Percentiles rank a stretch among this genome's conserved stretches.
phyloP scores from a whole-genome alignment of 1,284 basidiomycete genomes.

The Irpex sp. region DNA sequence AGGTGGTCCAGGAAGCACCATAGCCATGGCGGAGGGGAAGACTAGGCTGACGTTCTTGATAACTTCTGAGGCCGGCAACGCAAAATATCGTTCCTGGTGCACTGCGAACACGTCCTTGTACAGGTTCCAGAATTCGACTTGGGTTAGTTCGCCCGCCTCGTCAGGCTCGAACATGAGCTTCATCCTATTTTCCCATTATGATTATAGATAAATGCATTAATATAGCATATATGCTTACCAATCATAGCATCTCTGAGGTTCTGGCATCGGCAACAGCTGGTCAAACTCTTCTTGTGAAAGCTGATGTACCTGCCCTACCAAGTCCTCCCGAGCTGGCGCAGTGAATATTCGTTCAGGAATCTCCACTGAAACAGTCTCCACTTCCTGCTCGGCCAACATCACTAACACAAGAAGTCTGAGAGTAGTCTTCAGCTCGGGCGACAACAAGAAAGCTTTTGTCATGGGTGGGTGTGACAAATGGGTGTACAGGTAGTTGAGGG shows the following conservation, averaged over 20 bases:
- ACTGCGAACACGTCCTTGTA: slow-evolving; percentile 74
- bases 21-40: slow-evolving; percentile 77
- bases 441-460: slow-evolving; percentile 73
- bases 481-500: slow-evolving; percentile 72
- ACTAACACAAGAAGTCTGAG: slow-evolving; percentile 65
- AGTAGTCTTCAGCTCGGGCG: slow-evolving; percentile 62
- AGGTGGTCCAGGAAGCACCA: slow-evolving; percentile 70
- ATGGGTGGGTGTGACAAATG: slow-evolving; percentile 73
- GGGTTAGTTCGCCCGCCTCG: slow-evolving; percentile 73
- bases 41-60: slow-evolving; percentile 82
- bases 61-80: slow-evolving; percentile 80
- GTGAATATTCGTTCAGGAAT: slow-evolving; percentile 55
- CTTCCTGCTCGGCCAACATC: slow-evolving; percentile 64
- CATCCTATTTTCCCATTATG: slow-evolving; percentile 57
- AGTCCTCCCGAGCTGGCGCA: slow-evolving; percentile 45
- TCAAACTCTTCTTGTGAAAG: slow-evolving; percentile 67
- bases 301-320: slow-evolving; percentile 36
- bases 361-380: slow-evolving; percentile 60
- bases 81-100: slow-evolving; percentile 47
- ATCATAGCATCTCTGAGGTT: slow-evolving; percentile 74
- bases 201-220: not conserved
- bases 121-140: slow-evolving; percentile 87
- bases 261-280: slow-evolving; percentile 48
- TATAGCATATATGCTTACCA: slow-evolving; percentile 46
- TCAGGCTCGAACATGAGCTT: slow-evolving; percentile 70